Base-by-base conservation (phyloP, 2,329 filamentous ascomycete species). In the Grosmannia serpens region DNA sequence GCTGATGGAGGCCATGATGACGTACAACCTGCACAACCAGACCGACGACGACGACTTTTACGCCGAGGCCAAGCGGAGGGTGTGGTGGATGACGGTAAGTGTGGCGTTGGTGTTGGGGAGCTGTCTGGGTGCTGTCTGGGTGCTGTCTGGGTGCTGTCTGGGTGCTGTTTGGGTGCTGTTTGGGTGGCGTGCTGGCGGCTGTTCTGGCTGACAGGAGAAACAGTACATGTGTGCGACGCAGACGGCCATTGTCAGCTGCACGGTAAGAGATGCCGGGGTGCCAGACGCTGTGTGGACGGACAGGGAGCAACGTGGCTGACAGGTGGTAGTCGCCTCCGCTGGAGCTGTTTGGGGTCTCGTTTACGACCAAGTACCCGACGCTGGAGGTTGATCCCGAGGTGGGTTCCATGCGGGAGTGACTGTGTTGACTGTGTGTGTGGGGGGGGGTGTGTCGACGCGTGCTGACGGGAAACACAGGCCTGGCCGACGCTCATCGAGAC, bases 41-140 rank as follows among this genome's bases (percentile, higher is more conserved):
- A 68, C 64, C 6, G 67, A 70, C 6, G 70, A 75, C 38, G 72
- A 75, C 49, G 65, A 67, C 46, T 77, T 70, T 33, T 77, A 70
- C 60, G 67, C 73, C 0, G 77, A 80, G 62, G 74, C 74, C 15
- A 73, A 72, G 62, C 69, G 75, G 33, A 70, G 77, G 33, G 70
- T 73, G 7, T 80, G 77, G 77, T 80, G 77, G 77, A 79, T 79
- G 75, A 79, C 77, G 22, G 73, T 74, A 62, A 46, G 71, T 62
- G 55, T 26, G 27, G 20, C 46, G 11, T 4, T 33, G n/a, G 15
- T 15, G 24, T 4, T 15, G 8, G 24, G 26, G n/a, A n/a, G n/a
- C n/a, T n/a, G n/a, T n/a, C n/a, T n/a, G n/a, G 35, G 10, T 17
- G 35, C 31, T 33, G 31, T 11, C 11, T 33, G 31, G 7, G 7